Conservation (phyloP, 768 basidiomycete genomes). For the Chlorophyllum brunneum region DNA sequence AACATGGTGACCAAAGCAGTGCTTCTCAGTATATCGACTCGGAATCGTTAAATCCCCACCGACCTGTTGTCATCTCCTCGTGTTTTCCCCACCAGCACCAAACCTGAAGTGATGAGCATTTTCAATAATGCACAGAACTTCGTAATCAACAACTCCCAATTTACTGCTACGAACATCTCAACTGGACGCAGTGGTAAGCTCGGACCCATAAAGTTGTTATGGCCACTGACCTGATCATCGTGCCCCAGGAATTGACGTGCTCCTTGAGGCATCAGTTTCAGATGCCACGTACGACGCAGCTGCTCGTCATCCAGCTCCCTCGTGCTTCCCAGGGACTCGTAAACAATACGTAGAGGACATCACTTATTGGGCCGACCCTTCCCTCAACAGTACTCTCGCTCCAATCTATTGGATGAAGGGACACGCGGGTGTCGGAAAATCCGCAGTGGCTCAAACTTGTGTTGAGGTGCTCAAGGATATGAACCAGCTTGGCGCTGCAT, state of each 20-base stretch:
- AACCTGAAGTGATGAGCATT: too few relatives aligned
- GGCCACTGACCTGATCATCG: too few relatives aligned
- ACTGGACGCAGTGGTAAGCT: too few relatives aligned
- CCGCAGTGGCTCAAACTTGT: neutral
- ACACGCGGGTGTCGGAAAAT: neutral
- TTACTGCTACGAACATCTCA: too few relatives aligned
- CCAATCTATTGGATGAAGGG: neutral
- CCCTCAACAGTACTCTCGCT: neutral
- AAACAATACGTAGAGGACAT: neutral
- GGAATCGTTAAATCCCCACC: too few relatives aligned
- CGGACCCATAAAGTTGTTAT: too few relatives aligned
- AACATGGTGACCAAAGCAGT: too few relatives aligned
- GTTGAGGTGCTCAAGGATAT: neutral
- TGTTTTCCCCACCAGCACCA: too few relatives aligned
- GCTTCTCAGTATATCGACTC: too few relatives aligned
- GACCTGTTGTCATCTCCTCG: too few relatives aligned
- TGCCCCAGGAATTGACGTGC: neutral
- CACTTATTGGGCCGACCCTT: neutral
- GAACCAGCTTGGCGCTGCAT: constrained; percentile 7
- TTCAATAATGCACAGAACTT: too few relatives aligned
- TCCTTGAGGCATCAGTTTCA: neutral
- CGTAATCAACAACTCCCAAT: too few relatives aligned
- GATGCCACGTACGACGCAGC: neutral
- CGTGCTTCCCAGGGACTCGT: neutral
- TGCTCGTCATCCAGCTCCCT: neutral